Base-by-base conservation (phyloP, 2,329 filamentous ascomycete genomes). In the Aspergillus neoniger region DNA sequence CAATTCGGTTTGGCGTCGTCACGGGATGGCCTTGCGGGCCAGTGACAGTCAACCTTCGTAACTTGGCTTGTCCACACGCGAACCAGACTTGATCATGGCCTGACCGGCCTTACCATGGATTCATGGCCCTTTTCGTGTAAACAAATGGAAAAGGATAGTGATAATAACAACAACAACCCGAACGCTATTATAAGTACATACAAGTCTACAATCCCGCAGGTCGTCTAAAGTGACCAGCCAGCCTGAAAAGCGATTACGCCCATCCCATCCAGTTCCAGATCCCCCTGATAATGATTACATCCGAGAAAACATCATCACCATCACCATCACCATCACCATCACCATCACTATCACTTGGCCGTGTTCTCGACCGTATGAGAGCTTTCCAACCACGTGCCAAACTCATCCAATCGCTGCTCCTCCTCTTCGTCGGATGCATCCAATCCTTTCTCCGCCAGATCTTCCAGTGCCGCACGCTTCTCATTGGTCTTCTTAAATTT, bases 401-500 rank as follows among this genome's bases (percentile, higher is more conserved):
- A 83, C 56, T 78, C 74, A 50, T 83, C 79, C 52, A 84, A 68
- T 5, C 80, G 74, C 60, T 75, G 63, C 7, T 64, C 68, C 65
- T 79, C 79, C 54, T 81, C 79, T 43, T 82, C 79, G 32, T 82
- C 77, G 10, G 76, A 72, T 3, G 72, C 73, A 17, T 76, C 69
- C 23, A 79, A 77, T 32, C 72, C 79, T 49, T 74, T 80, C 25
- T 81, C 79, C n/a, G 80, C 79, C 50, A 81, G 76, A 39, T 81
- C 80, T 47, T 82, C 80, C 5, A 76, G 66, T 17, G 72, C 74
- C 2, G 72, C 74, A 12, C 73, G 75, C 70, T 79, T 81, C 52
- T 77, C 74, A 62, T 74, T 87, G 15, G 85, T 87, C 78, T 89
- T 92, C 69, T 83, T 86, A 71, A 91, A 96, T 64, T 84, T 86